These are phyloP conservation scores for Heritiera littoralis DNA, from an alignment of 345 rosid genomes.

Conservation along the genomic window DNA sequence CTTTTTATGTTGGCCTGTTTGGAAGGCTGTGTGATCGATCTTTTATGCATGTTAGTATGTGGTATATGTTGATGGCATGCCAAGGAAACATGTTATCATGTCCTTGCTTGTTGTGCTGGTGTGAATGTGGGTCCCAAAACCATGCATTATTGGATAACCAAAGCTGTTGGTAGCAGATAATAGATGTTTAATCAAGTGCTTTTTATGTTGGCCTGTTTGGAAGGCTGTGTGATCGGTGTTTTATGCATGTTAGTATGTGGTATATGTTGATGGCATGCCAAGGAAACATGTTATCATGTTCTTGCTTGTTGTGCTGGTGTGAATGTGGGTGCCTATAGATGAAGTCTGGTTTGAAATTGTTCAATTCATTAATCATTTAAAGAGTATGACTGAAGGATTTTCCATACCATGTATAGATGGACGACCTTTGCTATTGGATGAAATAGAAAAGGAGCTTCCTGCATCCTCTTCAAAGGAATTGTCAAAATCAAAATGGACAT, in stretches of 20 bases:
- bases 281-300: background rate
- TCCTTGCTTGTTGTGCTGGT: background rate
- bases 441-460: conserved; percentile 70
- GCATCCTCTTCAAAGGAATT: conserved; percentile 56
- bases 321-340: background rate
- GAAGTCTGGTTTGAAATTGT: background rate
- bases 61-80: background rate
- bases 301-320: background rate
- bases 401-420: conserved; percentile 47
- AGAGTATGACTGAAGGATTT: background rate
- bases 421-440: conserved; percentile 52
- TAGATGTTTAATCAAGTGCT: background rate
- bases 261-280: background rate
- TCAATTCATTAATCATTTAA: background rate
- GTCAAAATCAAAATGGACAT: conserved; percentile 75
- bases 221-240: background rate
- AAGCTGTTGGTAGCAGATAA: background rate
- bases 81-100: background rate
- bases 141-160: background rate
- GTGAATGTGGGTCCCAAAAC: background rate
- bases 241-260: background rate
- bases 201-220: background rate
- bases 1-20: background rate
- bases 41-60: background rate
- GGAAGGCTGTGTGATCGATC: background rate